A percentile compares a stretch with the other conserved stretches of the same genome.
Evolutionary conservation across 176 grass and related monocot genomes (phyloP).

Genomic region (Phoenix roebelenii): DNA sequence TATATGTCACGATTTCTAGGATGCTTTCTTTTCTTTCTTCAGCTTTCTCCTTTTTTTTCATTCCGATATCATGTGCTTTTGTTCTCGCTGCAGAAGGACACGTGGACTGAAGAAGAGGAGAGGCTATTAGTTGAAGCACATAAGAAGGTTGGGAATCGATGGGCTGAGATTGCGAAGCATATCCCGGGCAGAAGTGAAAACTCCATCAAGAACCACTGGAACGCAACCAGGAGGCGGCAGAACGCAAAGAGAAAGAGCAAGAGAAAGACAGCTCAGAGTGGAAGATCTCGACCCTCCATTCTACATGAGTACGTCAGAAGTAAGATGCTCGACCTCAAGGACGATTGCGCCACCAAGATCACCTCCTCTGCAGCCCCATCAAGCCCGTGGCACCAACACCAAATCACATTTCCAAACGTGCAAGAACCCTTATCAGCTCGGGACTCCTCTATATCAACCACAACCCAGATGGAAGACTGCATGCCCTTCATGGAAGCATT

Average conservation of each 20-base stretch:
- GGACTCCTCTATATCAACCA: not conserved
- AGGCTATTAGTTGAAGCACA: slow-evolving; percentile 40
- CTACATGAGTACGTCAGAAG: slow-evolving; percentile 58
- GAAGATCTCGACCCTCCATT: slow-evolving; percentile 17
- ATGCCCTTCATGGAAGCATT: too few relatives aligned
- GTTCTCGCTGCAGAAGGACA: slow-evolving; percentile 34
- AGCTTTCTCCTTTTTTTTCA: not conserved
- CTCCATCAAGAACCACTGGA: slow-evolving; percentile 84
- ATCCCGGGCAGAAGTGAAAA: slow-evolving; percentile 65
- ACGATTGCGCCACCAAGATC: not conserved
- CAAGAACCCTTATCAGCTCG: too few relatives aligned
- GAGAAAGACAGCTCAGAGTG: slow-evolving; percentile 29
- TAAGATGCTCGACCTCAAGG: not conserved
- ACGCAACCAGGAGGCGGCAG: slow-evolving; percentile 54
- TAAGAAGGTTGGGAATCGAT: slow-evolving; percentile 40
- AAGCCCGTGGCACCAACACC: too few relatives aligned
- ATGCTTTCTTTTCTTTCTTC: not conserved
- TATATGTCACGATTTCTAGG: too few relatives aligned
- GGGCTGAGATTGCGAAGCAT: slow-evolving; percentile 44
- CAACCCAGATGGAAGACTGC: not conserved
- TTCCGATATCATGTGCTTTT: not conserved
- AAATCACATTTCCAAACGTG: too few relatives aligned
- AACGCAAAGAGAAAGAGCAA: slow-evolving; percentile 44
- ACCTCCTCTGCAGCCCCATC: not conserved
- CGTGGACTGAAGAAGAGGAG: slow-evolving; percentile 62